A percentile compares a stretch with the other conserved stretches of the same genome.
Evolutionary conservation across 1,284 basidiomycete genomes (phyloP).

Genomic region (Heterobasidion parviporum): DNA sequence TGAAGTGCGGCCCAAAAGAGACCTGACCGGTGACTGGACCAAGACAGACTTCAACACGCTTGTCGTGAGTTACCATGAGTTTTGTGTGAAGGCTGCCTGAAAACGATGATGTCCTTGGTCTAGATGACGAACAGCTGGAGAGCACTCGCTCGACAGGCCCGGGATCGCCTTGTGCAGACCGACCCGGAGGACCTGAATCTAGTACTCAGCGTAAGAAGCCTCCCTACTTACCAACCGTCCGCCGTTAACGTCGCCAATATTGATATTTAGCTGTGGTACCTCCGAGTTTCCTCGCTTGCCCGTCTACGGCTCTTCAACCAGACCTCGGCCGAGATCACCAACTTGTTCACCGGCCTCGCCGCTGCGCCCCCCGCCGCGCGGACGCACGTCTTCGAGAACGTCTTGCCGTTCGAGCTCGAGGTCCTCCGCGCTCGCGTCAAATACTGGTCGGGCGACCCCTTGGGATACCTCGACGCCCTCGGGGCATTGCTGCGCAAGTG

Average conservation of each 20-base stretch:
- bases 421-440: conserved; percentile 63
- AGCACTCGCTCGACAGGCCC: conserved; percentile 68
- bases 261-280: conserved; percentile 61
- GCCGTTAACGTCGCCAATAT: not conserved
- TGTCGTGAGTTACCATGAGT: conserved; percentile 44
- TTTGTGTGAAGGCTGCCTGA: not conserved
- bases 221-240: not conserved
- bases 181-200: conserved; percentile 56
- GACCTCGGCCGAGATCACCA: conserved; percentile 68
- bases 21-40: conserved; percentile 65
- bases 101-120: not conserved
- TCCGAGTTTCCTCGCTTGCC: conserved; percentile 68
- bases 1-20: conserved; percentile 63
- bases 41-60: conserved; percentile 63
- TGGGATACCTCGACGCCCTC: conserved; percentile 72
- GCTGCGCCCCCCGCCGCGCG: conserved; percentile 43
- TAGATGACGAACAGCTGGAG: conserved; percentile 84
- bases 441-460: conserved; percentile 69
- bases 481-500: conserved; percentile 74
- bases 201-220: conserved; percentile 54
- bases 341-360: conserved; percentile 66
- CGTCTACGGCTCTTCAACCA: conserved; percentile 78
- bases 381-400: conserved; percentile 44
- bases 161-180: conserved; percentile 62
- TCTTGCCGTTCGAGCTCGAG: conserved; percentile 75